phyloP scores from a whole-genome alignment of 495 filamentous ascomycete genomes.

The Parathielavia appendiculata region DNA sequence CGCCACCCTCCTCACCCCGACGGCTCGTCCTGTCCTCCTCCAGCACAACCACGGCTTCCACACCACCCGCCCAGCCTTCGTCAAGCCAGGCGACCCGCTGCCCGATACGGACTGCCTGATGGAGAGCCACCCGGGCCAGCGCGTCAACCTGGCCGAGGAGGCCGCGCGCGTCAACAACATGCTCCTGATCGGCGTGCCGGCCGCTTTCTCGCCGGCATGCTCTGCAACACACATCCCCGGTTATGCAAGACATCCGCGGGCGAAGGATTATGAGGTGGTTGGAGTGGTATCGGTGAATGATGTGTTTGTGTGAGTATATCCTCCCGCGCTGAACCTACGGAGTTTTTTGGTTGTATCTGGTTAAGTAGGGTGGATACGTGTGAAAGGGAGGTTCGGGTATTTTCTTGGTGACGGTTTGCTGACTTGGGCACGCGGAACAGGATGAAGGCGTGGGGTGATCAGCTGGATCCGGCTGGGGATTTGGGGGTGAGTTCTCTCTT shows the following conservation, averaged over 20 bases:
- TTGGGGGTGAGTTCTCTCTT: constrained; percentile 59
- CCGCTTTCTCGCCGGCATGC: constrained; percentile 80
- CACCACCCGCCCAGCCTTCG: constrained; percentile 43
- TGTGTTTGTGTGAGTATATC: constrained; percentile 91
- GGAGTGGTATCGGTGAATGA: constrained; percentile 94
- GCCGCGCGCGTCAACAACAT: constrained; percentile 62
- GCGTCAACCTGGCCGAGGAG: constrained; percentile 77
- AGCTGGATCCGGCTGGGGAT: constrained; percentile 64
- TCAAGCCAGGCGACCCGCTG: constrained; percentile 57
- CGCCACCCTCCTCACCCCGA: neutral
- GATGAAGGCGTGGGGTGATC: constrained; percentile 79
- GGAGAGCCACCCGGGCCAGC: constrained; percentile 68
- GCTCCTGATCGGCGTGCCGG: constrained; percentile 78
- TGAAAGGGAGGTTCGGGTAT: too few relatives aligned
- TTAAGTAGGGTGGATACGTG: neutral
- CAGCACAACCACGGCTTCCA: constrained; percentile 45
- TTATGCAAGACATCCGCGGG: constrained; percentile 68
- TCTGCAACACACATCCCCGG: constrained; percentile 74
- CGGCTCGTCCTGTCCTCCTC: too few relatives aligned
- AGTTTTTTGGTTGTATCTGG: constrained; percentile 9
- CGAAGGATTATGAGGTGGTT: constrained; percentile 69
- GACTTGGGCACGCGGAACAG: constrained; percentile 35
- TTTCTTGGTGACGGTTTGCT: neutral
- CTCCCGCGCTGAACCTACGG: too few relatives aligned
- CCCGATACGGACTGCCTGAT: constrained; percentile 57